A percentile compares a stretch with the other conserved stretches of the same genome.
These are phyloP conservation scores for Russula olivacea DNA, from an alignment of 768 basidiomycete genomes.

Conservation along the genomic window DNA sequence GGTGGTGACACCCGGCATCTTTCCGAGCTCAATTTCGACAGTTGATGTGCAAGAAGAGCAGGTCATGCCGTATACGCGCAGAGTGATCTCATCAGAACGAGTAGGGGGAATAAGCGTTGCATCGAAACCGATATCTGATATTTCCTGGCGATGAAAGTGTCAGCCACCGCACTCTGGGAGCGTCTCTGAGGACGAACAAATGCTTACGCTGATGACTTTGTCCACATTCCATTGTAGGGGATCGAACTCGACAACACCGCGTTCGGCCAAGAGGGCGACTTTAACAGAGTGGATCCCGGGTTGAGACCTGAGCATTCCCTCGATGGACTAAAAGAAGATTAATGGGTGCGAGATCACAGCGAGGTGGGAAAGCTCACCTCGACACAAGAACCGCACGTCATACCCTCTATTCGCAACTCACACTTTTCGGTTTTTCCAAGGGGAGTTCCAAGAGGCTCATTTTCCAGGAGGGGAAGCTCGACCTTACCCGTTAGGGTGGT, in stretches of 20 bases:
- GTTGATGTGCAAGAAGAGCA: constrained; percentile 76
- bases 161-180: not conserved
- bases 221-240: constrained; percentile 71
- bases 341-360: not conserved
- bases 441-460: constrained; percentile 30
- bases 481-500: constrained; percentile 27
- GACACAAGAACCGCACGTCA: constrained; percentile 88
- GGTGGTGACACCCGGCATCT: constrained; percentile 64
- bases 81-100: constrained; percentile 59
- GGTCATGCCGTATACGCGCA: constrained; percentile 90
- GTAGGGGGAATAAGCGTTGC: constrained; percentile 66
- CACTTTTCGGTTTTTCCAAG: constrained; percentile 45
- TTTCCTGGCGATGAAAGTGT: constrained; percentile 51
- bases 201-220: constrained; percentile 70
- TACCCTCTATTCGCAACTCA: constrained; percentile 79
- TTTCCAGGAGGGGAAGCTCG: constrained; percentile 29
- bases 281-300: constrained; percentile 88
- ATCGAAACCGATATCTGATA: constrained; percentile 90
- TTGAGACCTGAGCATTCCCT: constrained; percentile 73
- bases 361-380: constrained; percentile 47
- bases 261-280: constrained; percentile 95
- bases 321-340: constrained; percentile 57
- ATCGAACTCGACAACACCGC: constrained; percentile 88
- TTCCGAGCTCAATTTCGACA: constrained; percentile 62
- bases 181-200: not conserved